phyloP scores from a whole-genome alignment of 345 rosid genomes.

The Viola odorata region DNA sequence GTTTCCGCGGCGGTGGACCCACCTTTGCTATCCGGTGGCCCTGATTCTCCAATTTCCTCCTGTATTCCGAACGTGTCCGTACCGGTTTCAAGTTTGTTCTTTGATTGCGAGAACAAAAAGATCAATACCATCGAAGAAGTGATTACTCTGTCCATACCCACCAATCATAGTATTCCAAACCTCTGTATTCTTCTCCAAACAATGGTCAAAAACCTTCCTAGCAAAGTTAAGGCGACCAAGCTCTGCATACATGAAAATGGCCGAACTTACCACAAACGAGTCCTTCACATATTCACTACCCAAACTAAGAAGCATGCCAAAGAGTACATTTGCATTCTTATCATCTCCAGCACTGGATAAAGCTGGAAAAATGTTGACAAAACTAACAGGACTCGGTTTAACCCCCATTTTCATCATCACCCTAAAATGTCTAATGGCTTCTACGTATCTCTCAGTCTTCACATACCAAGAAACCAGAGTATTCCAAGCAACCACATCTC shows the following conservation, averaged over 20 bases:
- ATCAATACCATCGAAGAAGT: slow-evolving; percentile 41
- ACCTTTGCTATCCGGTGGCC: too few species aligned
- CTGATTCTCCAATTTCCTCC: too few species aligned
- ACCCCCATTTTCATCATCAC: slow-evolving; percentile 62
- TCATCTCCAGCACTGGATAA: slow-evolving; percentile 37
- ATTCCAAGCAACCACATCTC: slow-evolving; percentile 81
- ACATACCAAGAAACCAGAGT: slow-evolving; percentile 74
- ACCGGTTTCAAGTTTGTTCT: too few species aligned
- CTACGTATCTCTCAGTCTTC: slow-evolving; percentile 48
- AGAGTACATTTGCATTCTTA: slow-evolving; percentile 46
- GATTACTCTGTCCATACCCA: slow-evolving; percentile 53
- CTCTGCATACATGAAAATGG: slow-evolving; percentile 61
- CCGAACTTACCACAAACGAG: slow-evolving; percentile 67
- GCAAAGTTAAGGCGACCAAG: slow-evolving; percentile 56
- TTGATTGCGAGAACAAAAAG: slow-evolving; percentile 54
- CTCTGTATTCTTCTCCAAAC: slow-evolving; percentile 56
- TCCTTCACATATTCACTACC: slow-evolving; percentile 59
- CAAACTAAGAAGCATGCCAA: slow-evolving; percentile 57
- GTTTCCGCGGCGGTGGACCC: too few species aligned
- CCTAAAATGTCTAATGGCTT: slow-evolving; percentile 52
- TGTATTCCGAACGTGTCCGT: too few species aligned
- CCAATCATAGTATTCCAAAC: slow-evolving; percentile 86
- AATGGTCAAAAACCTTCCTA: slow-evolving; percentile 57
- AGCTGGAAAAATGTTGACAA: slow-evolving; percentile 77
- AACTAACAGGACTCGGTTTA: slow-evolving; percentile 65